Evolutionary conservation across 129 eudicot genomes (phyloP), one percentile per base, ranked within the genome.

Genomic region (Artemisia annua): DNA sequence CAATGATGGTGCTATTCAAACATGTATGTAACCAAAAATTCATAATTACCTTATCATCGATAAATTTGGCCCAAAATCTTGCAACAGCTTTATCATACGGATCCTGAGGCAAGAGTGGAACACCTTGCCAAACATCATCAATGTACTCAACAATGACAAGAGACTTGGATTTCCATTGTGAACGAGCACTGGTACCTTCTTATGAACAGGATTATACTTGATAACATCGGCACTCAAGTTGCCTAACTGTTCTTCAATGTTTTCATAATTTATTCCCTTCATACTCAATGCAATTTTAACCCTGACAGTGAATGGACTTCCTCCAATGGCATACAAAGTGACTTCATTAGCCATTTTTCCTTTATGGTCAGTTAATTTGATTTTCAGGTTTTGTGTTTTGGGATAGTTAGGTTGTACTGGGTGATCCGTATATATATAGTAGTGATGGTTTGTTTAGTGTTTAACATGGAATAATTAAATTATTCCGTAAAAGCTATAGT

Each of bases 101-200:
- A 65, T 80, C 74, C 32, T 64, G 75, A 52, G 85, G 85, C 14
- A 84, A 67, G 48, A 84, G 49, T 16, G 72, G 77, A 43, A 55
- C 51, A 11, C 61, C 78, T 60, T 72, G 72, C 88, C 88, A 81
- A 12, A 48, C 68, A 16, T 84, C 82, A n/a, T 84, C 87, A 15
- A 84, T 76, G 44, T 85, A 85, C 28, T 85, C 84, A 1, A 85
- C 72, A 18, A 85, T 78, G 43, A 85, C 80, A 11, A 75, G 60
- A 7, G 86, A 82, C 73, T 85, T 11, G 89, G 78, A 50, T 75
- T 85, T 7, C 77, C 80, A 5, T 75, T 70, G 73, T 85, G 89
- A 6, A 85, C 48, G 2, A 85, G 67, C 59, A 85, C 78, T 0
- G 86, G 86, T 11, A 82, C 70, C 62, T 75, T 78, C 50, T 85